phyloP scores from a whole-genome alignment of 495 filamentous ascomycete genomes.

The Podospora bellae-mahoneyi region DNA sequence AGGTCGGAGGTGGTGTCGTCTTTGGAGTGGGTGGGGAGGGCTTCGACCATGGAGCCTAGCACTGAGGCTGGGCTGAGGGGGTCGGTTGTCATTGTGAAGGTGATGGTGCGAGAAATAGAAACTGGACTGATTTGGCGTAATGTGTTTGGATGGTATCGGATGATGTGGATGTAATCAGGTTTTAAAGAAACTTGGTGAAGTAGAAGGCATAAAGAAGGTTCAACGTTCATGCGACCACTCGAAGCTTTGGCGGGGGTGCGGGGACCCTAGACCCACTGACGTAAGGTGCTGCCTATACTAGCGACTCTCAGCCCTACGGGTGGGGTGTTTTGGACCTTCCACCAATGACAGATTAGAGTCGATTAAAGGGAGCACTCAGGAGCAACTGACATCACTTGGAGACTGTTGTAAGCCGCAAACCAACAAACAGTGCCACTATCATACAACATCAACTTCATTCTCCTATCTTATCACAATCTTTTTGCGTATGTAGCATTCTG shows the following conservation, averaged over 20 bases:
- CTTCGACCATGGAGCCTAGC: conserved; percentile 56
- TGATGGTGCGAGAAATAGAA: neutral
- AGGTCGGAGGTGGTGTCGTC: conserved; percentile 56
- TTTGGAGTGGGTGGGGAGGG: conserved; percentile 50
- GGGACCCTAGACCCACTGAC: neutral
- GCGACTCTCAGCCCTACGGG: neutral
- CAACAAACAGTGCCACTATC: too few species aligned
- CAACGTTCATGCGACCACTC: neutral
- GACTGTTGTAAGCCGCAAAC: neutral
- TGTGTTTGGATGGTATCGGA: too few species aligned
- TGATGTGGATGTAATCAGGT: too few species aligned
- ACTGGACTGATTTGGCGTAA: too few species aligned
- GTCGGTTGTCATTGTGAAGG: conserved; percentile 24
- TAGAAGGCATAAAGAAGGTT: neutral
- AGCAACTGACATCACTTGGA: neutral
- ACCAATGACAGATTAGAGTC: neutral
- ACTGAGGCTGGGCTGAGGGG: conserved; percentile 43
- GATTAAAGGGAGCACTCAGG: neutral
- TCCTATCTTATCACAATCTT: too few species aligned
- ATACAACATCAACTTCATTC: neutral
- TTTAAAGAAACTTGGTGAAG: neutral
- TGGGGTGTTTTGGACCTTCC: neutral
- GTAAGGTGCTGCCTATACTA: neutral
- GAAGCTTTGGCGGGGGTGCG: neutral
- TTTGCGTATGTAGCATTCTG: too few species aligned